Conservation (phyloP, 1,284 basidiomycete species). For the Sporisorium scitamineum region DNA sequence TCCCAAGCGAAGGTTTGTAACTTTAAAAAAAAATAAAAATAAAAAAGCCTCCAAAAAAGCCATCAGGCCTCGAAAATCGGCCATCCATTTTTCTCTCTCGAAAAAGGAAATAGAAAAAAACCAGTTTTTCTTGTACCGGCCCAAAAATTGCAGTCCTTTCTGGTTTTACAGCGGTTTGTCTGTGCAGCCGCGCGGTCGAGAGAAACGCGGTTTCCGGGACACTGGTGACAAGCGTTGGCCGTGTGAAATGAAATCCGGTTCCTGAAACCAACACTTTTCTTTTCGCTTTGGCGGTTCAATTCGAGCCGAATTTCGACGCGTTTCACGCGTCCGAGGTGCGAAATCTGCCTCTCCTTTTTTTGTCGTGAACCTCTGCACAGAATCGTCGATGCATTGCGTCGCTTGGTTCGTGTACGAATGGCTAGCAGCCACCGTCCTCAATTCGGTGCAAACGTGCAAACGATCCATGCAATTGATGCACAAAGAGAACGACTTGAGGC, state of each 20-base stretch:
- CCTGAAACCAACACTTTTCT: slow-evolving; percentile 31
- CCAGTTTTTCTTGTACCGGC: neutral
- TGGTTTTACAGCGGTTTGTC: neutral
- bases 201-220: neutral
- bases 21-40: slow-evolving; percentile 1
- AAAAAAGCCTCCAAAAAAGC: neutral
- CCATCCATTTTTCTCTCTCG: neutral
- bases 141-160: neutral
- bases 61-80: neutral
- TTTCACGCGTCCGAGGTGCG: slow-evolving; percentile 23
- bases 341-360: neutral
- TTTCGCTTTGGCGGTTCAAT: neutral
- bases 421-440: neutral
- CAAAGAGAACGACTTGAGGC: too few species aligned
- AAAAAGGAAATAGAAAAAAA: neutral
- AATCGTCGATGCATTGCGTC: slow-evolving; percentile 4
- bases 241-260: neutral
- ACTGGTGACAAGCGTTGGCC: too few species aligned
- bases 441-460: neutral
- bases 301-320: neutral
- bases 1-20: slow-evolving; percentile 42
- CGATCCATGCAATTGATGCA: too few species aligned
- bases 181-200: slow-evolving; percentile 7
- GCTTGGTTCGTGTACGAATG: neutral
- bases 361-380: neutral